Base-by-base conservation (phyloP, 305 asterid genomes). In the Fraxinus greggii region DNA sequence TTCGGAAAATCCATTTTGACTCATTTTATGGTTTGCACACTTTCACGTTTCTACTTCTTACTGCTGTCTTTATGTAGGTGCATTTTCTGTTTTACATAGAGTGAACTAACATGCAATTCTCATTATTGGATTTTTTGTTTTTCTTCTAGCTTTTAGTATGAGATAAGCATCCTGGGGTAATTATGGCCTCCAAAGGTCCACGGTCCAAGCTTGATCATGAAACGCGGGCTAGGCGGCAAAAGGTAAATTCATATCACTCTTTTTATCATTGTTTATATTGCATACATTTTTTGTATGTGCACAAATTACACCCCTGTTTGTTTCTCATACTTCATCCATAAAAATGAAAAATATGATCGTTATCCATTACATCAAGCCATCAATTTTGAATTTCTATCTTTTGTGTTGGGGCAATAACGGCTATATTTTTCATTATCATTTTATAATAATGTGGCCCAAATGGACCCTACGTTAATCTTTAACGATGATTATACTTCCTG, bases 161-260 rank as follows among this genome's bases (percentile, higher is more conserved):
- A 85, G 88, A 81, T 90, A 90, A 86, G 79, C 80, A 81, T 87
- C 79, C 74, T 72, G 79, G 80, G 82, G 82, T 21, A 87, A 82
- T 77, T 87, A 96, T 96, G 99, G 98, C 98, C 93, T 94, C 99
- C 80, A 96, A 94, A 92, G 99, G 98, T 90, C 96, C 93, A 78
- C 92, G 97, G 92, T 93, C 93, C 83, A 96, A 91, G 83, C 94
- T 89, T 86, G 99, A 96, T 90, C 94, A 92, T 93, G 99, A 96
- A 83, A 87, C 97, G 5, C 91, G 98, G 75, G 95, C 97, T 78
- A 92, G 84, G 90, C 89, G 98, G 78, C 98, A 90, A 78, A 96
- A 94, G 97, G 99, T 96, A 85, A 84, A 82, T 79, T 28, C 83
- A 40, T 45, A 42, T 79, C 65, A 84, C 61, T 13, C 4, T 33